Percentiles rank a stretch among this genome's conserved stretches.
Evolutionary conservation across 2,329 filamentous ascomycete species (phyloP).

Genomic region (Aspergillus costaricaensis): DNA sequence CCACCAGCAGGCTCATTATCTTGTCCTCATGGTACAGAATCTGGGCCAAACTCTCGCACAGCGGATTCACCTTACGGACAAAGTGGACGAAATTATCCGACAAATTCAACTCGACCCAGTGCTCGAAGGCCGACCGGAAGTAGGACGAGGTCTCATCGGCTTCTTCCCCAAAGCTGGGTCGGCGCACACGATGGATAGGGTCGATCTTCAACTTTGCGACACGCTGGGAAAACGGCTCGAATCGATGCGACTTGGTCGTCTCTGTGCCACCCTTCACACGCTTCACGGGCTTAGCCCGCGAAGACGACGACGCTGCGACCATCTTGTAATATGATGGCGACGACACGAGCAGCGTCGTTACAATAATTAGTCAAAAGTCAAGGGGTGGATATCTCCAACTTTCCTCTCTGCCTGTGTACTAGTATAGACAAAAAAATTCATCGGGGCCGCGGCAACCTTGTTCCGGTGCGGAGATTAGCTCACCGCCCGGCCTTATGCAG

Average conservation of each 20-base stretch:
- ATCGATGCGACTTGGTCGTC: slow-evolving; percentile 81
- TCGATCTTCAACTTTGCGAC: slow-evolving; percentile 92
- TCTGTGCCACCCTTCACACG: slow-evolving; percentile 67
- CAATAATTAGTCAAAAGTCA: slow-evolving; percentile 14
- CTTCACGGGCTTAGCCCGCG: slow-evolving; percentile 69
- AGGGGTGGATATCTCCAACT: slow-evolving; percentile 24
- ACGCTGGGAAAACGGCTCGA: slow-evolving; percentile 87
- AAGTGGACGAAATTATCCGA: slow-evolving; percentile 79
- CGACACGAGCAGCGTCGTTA: slow-evolving; percentile 29
- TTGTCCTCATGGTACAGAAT: slow-evolving; percentile 86
- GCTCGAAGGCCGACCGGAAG: slow-evolving; percentile 77
- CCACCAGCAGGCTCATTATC: slow-evolving; percentile 75
- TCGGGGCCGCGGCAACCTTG: slow-evolving; percentile 32
- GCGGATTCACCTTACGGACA: slow-evolving; percentile 69
- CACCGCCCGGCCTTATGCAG: slow-evolving; percentile 4
- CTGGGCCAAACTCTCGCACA: slow-evolving; percentile 88
- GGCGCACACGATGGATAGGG: slow-evolving; percentile 84
- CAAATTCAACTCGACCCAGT: slow-evolving; percentile 90
- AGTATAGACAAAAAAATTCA: slow-evolving; percentile 42
- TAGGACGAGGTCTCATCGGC: slow-evolving; percentile 78
- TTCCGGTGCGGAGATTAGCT: slow-evolving; percentile 34
- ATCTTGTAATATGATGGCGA: slow-evolving; percentile 34
- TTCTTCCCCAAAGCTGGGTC: slow-evolving; percentile 76
- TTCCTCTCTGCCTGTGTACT: slow-evolving; percentile 9
- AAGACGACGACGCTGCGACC: slow-evolving; percentile 61